Conservation (phyloP, 1,284 basidiomycete species). For the Malassezia sympodialis region DNA sequence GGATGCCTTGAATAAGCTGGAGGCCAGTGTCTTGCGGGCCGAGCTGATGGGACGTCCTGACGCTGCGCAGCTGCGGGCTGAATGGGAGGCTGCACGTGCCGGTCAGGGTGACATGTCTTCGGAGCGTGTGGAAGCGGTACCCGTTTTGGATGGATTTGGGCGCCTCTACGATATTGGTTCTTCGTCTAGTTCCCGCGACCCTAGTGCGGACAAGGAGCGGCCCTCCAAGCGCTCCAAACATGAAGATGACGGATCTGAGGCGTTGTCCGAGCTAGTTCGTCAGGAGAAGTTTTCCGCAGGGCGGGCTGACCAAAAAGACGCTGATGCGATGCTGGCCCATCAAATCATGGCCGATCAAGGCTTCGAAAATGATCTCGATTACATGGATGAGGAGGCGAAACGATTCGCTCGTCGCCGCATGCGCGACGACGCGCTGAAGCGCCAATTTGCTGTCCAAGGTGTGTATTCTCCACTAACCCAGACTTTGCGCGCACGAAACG, state of each 20-base stretch:
- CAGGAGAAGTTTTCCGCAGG: constrained; percentile 85
- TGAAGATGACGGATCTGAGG: constrained; percentile 54
- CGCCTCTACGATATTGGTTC: constrained; percentile 81
- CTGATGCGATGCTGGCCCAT: constrained; percentile 77
- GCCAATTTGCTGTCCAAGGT: constrained; percentile 80
- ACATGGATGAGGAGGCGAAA: constrained; percentile 93
- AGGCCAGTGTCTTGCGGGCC: constrained; percentile 82
- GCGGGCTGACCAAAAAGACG: constrained; percentile 73
- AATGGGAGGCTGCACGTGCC: constrained; percentile 63
- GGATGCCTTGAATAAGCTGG: constrained; percentile 72
- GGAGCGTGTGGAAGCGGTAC: constrained; percentile 51
- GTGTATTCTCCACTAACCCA: constrained; percentile 41
- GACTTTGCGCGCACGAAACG: constrained; percentile 92
- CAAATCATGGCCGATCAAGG: constrained; percentile 77
- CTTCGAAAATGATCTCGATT: constrained; percentile 62
- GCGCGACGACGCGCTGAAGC: constrained; percentile 88
- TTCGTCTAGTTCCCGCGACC: constrained; percentile 48
- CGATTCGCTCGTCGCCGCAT: constrained; percentile 82
- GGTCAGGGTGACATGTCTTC: constrained; percentile 42
- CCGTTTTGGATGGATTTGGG: constrained; percentile 76
- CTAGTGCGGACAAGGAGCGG: constrained; percentile 53
- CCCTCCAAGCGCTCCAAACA: background rate
- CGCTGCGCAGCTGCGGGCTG: constrained; percentile 65
- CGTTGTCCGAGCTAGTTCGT: constrained; percentile 79
- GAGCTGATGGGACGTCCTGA: constrained; percentile 66